Base-by-base conservation (phyloP, 345 rosid genomes). In the Geranium rotundifolium region DNA sequence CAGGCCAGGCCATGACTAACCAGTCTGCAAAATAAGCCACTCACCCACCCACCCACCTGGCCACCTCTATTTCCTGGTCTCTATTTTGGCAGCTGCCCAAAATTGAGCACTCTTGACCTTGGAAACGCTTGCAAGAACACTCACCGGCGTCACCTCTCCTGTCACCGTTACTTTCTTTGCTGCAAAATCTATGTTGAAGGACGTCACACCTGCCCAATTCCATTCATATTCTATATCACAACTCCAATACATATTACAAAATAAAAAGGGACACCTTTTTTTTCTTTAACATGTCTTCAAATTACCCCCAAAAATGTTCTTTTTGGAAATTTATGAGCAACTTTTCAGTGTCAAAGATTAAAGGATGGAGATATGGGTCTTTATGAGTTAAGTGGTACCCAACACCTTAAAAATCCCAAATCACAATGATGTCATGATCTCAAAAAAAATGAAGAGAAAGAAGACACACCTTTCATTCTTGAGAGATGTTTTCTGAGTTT, bases 401-500 rank as follows among this genome's bases (percentile, higher is more conserved):
- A n/a, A n/a, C n/a, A n/a, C n/a, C n/a, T n/a, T n/a, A n/a, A n/a
- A n/a, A n/a, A n/a, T 5, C 50, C 23, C 20, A 17, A 17, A 57
- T 9, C 18, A 18, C 4, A n/a, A 17, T 18, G 8, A 1, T 18
- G 20, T 57, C 20, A 9, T 7, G 8, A n/a, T 18, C 0, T 5
- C n/a, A 57, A 4, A 18, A 9, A 0, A 18, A 57, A 57, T 18
- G 7, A 57, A 7, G 59, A 18, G 0, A 57, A 10, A 18, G 20
- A 4, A 4, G 18, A 27, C 59, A 50, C 27, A 91, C 98, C 98
- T 81, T 85, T 78, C 98, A 91, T 86, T 87, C 74, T 89, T 31
- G 97, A 77, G 50, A 88, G 63, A 80, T 91, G 98, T 76, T 91
- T 91, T 73, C 88, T 82, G 54, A 91, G 75, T 89, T 89, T 88